Base-by-base conservation (phyloP, 1,284 basidiomycete species). In the Ustilago hordei region DNA sequence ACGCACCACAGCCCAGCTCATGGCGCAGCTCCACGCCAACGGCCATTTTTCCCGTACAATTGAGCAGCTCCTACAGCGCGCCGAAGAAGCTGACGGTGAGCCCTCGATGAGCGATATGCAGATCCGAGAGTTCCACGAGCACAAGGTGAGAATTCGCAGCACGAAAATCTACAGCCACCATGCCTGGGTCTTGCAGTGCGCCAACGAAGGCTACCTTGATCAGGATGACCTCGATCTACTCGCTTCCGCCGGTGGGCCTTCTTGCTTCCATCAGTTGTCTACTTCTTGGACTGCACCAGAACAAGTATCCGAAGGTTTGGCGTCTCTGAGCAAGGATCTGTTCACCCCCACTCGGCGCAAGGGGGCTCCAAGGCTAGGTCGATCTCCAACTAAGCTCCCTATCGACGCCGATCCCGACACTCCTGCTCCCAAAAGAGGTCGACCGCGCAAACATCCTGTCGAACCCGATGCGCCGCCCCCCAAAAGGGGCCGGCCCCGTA, bases 161-260 rank as follows among this genome's bases (percentile, higher is more conserved):
- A 64, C 64, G n/a, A 64, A 66, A 31, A 19, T 70, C 7, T 78
- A 64, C 60, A 78, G 75, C 39, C 64, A 68, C 31, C 75, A 78
- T 34, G 70, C 75, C 1, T 78, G 75, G 75, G 68, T 70, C 3
- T 62, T 78, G 15, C 75, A 78, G 47, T 55, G 60, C 38, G 75
- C 75, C 57, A 70, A 71, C 61, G 75, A 65, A 8, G 75, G 75
- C 43, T 63, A 61, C 34, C 59, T 78, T 11, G 60, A 74, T 34
- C 60, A 56, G 4, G 50, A 64, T 1, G 70, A 78, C 12, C 45
- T 61, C 12, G 61, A 58, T 1, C 41, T 63, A 12, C 67, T 78
- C 15, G 67, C 63, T 19, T 53, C 55, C 1, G 67, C 75, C n/a
- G 75, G 75, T 4, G 70, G 75, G 3, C 28, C 63, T 19, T 59